These are phyloP conservation scores for Hymenoscyphus infarciens DNA, from an alignment of 2,329 filamentous ascomycete species.

Conservation along the genomic window DNA sequence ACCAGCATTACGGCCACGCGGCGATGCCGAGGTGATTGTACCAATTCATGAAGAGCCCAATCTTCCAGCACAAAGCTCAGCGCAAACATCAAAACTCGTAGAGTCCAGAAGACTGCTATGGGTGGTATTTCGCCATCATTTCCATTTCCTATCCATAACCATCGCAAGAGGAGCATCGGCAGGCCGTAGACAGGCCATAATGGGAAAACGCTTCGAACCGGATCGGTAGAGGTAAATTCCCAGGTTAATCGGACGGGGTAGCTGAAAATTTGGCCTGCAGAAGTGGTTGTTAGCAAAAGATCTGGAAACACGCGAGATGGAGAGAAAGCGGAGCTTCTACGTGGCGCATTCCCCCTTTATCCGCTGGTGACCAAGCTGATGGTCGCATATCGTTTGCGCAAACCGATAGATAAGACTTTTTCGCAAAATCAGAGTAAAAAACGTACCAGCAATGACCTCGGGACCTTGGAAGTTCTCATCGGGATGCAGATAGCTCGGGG, in stretches of 20 bases:
- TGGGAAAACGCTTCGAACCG: conserved; percentile 93
- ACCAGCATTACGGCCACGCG: conserved; percentile 76
- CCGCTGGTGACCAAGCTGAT: neutral
- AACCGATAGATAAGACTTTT: neutral
- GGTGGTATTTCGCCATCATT: conserved; percentile 74
- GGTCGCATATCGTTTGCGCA: neutral
- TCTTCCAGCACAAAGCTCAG: conserved; percentile 96
- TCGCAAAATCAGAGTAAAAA: neutral
- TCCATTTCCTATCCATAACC: conserved; percentile 85
- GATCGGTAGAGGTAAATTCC: conserved; percentile 87
- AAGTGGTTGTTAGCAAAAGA: conserved; percentile 14
- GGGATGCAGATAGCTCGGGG: conserved; percentile 93
- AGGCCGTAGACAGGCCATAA: conserved; percentile 93
- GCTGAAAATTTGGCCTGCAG: conserved; percentile 80
- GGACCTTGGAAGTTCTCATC: conserved; percentile 99
- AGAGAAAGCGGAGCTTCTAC: conserved; percentile 8
- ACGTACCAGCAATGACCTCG: conserved; percentile 87
- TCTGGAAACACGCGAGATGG: neutral
- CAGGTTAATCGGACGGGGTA: conserved; percentile 89
- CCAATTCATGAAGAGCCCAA: conserved; percentile 92
- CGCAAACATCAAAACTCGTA: conserved; percentile 87
- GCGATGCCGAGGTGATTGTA: conserved; percentile 68
- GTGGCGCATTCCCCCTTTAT: conserved; percentile 5
- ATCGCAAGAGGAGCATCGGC: conserved; percentile 88
- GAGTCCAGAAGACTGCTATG: conserved; percentile 82